phyloP scores from a whole-genome alignment of 352 stramenopile species.

The Peronosclerospora sorghi region DNA sequence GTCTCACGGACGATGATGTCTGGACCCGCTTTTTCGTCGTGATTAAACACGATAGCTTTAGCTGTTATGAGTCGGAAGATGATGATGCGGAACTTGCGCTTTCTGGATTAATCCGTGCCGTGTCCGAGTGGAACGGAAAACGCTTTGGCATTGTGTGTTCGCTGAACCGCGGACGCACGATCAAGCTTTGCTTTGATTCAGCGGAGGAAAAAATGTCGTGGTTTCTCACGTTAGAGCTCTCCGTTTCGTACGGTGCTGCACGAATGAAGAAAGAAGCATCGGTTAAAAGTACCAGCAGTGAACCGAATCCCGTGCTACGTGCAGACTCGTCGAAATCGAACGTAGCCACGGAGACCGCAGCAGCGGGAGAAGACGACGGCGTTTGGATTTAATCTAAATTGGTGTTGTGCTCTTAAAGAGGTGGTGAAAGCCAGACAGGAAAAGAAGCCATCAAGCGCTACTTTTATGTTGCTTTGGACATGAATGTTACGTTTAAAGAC shows the following conservation, averaged over 20 bases:
- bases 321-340: conserved; percentile 33
- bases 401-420: not conserved
- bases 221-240: conserved; percentile 72
- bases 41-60: conserved; percentile 69
- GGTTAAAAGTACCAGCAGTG: conserved; percentile 26
- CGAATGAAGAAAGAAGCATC: conserved; percentile 67
- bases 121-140: conserved; percentile 67
- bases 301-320: conserved; percentile 26
- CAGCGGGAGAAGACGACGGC: conserved; percentile 34
- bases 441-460: conserved; percentile 5
- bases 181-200: conserved; percentile 72
- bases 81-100: conserved; percentile 56
- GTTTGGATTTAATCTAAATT: conserved; percentile 55
- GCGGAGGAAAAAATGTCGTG: conserved; percentile 77
- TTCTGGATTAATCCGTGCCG: conserved; percentile 50
- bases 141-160: conserved; percentile 58
- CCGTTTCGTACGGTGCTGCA: conserved; percentile 48
- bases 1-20: conserved; percentile 61
- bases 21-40: conserved; percentile 67
- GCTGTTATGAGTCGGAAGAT: conserved; percentile 64
- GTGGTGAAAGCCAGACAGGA: not conserved
- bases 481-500: not conserved
- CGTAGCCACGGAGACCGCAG: conserved; percentile 5
- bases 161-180: conserved; percentile 56
- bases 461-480: conserved; percentile 6